Evolutionary conservation across 1,284 basidiomycete genomes (phyloP).

Genomic region (Kwoniella shivajii): DNA sequence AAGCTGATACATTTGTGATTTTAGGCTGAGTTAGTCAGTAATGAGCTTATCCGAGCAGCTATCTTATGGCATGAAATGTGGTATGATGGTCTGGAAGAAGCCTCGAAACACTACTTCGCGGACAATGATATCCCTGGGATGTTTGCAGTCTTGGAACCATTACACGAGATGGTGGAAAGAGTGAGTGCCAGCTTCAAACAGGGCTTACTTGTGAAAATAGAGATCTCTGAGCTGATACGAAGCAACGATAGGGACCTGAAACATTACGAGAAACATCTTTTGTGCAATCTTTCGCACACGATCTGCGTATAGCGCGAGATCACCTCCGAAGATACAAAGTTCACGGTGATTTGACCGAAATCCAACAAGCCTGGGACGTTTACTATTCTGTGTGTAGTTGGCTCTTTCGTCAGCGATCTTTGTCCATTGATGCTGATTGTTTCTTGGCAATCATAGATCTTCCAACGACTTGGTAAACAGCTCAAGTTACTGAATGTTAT

Average conservation of each 20-base stretch:
- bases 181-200: slow-evolving; percentile 58
- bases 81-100: slow-evolving; percentile 98
- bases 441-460: slow-evolving; percentile 65
- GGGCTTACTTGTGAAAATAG: not conserved
- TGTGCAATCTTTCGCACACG: slow-evolving; percentile 89
- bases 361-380: slow-evolving; percentile 99
- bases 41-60: slow-evolving; percentile 94
- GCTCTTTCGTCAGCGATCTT: not conserved
- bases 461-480: slow-evolving; percentile 95
- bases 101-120: slow-evolving; percentile 94
- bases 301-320: slow-evolving; percentile 91
- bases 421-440: not conserved
- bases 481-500: slow-evolving; percentile 85
- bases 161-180: slow-evolving; percentile 90
- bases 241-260: slow-evolving; percentile 70
- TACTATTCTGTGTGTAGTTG: slow-evolving; percentile 70
- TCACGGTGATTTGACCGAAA: slow-evolving; percentile 83
- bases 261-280: slow-evolving; percentile 96
- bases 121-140: slow-evolving; percentile 99
- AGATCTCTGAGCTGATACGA: not conserved
- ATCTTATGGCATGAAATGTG: slow-evolving; percentile 99
- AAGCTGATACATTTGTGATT: not conserved
- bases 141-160: slow-evolving; percentile 90
- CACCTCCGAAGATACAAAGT: slow-evolving; percentile 84
- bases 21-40: slow-evolving; percentile 83